Conservation (phyloP, 768 basidiomycete species). For the Phylloporus sp. region DNA sequence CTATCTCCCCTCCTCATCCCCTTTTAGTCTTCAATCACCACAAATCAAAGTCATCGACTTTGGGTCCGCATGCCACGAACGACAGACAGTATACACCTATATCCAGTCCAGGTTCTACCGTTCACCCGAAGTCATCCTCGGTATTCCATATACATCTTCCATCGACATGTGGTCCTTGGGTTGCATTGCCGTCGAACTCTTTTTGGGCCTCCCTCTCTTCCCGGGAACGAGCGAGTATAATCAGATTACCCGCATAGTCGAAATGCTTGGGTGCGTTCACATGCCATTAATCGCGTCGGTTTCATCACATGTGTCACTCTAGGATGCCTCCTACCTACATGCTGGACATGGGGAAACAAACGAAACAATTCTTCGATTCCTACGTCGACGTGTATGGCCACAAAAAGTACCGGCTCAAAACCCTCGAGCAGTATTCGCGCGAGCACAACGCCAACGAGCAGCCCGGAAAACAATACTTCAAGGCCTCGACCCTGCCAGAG, state of each 20-base stretch:
- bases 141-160: conserved; percentile 87
- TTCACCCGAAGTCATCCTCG: conserved; percentile 93
- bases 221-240: conserved; percentile 99
- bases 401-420: conserved; percentile 85
- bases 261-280: conserved; percentile 99
- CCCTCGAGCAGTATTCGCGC: conserved; percentile 89
- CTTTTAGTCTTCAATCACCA: conserved; percentile 81
- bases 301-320: no score
- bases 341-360: conserved; percentile 95
- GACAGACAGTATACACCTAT: conserved; percentile 99
- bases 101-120: conserved; percentile 99
- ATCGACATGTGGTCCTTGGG: conserved; percentile 99
- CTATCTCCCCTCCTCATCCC: background rate
- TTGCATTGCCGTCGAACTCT: conserved; percentile 97
- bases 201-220: conserved; percentile 92
- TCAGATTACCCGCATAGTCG: conserved; percentile 92
- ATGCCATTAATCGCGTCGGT: no score
- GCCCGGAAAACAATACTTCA: conserved; percentile 98
- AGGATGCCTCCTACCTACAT: conserved; percentile 90
- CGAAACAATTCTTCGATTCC: conserved; percentile 86
- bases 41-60: conserved; percentile 99
- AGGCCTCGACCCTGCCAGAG: conserved; percentile 87
- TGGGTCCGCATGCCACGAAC: conserved; percentile 97
- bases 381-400: conserved; percentile 69
- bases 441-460: conserved; percentile 96